Base-by-base conservation (phyloP, 2,329 filamentous ascomycete genomes). In the Raffaelea albimanens region DNA sequence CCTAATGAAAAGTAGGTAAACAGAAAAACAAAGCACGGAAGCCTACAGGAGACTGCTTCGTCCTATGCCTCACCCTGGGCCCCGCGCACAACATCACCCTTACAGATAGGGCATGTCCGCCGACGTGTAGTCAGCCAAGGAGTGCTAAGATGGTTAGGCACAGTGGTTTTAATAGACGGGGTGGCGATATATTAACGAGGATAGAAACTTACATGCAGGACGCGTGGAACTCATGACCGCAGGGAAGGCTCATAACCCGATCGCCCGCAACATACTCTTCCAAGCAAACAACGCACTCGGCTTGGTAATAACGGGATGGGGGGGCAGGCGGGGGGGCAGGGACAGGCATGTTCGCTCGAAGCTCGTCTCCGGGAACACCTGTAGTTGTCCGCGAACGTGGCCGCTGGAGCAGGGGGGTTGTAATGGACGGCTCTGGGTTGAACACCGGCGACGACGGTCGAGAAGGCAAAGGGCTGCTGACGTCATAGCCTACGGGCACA, bases 21-120 rank as follows among this genome's bases (percentile, higher is more conserved):
- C 40, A 14, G 11, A 7, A 29, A 29, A 29, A 29, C 25, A 29
- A 29, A 29, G 25, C 25, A 29, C 25, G 13, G 7, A 29, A 29
- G 25, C 25, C 25, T 7, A 13, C 25, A 29, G 25, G 13, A 29
- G 25, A 29, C 25, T 29, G 7, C 13, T 18, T 4, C 8, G 3
- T 2, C 9, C 19, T 41, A 51, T 4, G 48, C 34, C 1, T 52
- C 53, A 33, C 52, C 49, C 2, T 31, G n/a, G 1, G 46, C 14
- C 1, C 40, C 47, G 20, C 77, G 71, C 16, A 98, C 91, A 33
- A 98, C 93, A 61, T 98, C 93, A 43, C 90, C 89, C 69, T 98
- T 98, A 70, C 93, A 98, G 51, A 98, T 97, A 1, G 93, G 93
- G 59, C 93, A 98, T n/a, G 93, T 98, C 53, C 93, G 83, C 53